Base-by-base conservation (phyloP, 176 grass and related monocot genomes). In the Carex parvula region DNA sequence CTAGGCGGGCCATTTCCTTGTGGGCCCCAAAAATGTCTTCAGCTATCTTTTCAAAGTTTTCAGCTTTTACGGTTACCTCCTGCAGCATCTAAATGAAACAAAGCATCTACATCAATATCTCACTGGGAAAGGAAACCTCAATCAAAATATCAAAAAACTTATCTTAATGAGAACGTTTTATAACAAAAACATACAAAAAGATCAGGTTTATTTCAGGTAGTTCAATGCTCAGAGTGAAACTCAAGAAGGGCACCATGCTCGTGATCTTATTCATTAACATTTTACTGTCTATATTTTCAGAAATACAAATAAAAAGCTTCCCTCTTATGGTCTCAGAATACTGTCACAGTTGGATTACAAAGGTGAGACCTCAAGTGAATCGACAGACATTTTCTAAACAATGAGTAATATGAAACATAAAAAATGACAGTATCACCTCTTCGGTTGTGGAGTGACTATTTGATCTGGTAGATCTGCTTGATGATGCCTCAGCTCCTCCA, bases 71-170 rank as follows among this genome's bases (percentile, higher is more conserved):
- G 4, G 86, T 52, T 59, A 78, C 77, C 60, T 83, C 83, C 15
- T 85, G 56, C 64, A 88, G 84, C 75, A 85, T 90, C 62, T 86
- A 73, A 37, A 86, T 85, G 53, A 88, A 8, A 54, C 26, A 69
- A 56, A 44, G 15, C 53, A 80, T 93, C 84, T 54, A 73, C 56
- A 30, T 82, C 55, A 24, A 61, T 20, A 52, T 87, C 76, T 55
- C 80, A 62, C 86, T 91, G 22, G 14, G 18, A 82, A 86, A 62
- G 53, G 63, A 52, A 53, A 82, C 37, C 1, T 81, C 79, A 24
- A 63, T 62, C 60, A 66, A 55, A 7, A 37, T 56, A 84, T n/a
- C 26, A 59, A 84, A 70, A 46, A 84, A 16, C 22, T 68, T 73
- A 84, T 53, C 14, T 58, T 5, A 67, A 42, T 44, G 18, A 69